Evolutionary conservation across 768 basidiomycete genomes (phyloP), one percentile per base, ranked within the genome.

Genomic region (Chalciporus pseudorubinellus): DNA sequence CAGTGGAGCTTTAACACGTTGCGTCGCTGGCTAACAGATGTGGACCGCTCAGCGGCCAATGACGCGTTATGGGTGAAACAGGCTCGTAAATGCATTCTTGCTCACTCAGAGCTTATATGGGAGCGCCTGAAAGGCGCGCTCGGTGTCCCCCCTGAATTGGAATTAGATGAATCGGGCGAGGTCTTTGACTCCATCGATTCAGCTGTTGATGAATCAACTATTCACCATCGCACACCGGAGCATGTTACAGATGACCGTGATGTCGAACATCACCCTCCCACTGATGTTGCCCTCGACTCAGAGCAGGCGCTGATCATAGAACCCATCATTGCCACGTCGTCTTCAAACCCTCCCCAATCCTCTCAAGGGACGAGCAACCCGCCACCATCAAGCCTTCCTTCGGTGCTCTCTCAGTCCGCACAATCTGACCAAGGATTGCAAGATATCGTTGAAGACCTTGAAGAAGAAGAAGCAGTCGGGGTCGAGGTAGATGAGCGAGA

Each of bases 91-190:
- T 92, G 91, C 59, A 80, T 95, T 59, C 74, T 88, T 19, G 70
- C 80, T 21, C 85, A 85, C 57, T 87, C 84, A 13, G 92, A 95
- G 61, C 81, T 92, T 36, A 85, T 95, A 49, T 97, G 93, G 93
- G 92, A 95, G 67, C 81, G 92, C 50, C 74, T 95, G 61, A 94
- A 93, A 61, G 87, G 83, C 26, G 92, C 89, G 0, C 74, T 97
- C 2, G 93, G 93, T 5, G 85, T 93, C 5, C 92, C 93, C 10
- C 86, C 85, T 0, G 92, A 95, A 60, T 74, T 95, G 19, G 86
- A 91, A 57, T 69, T 83, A 28, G 84, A 87, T 40, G 78, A 76
- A n/a, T 18, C 20, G 21, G 55, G 56, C 8, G 43, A 51, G 12
- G 21, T 22, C 7, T 19, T 7, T 38, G n/a, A 20, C 49, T 45